These are phyloP conservation scores for Ustilago hordei DNA, from an alignment of 1,284 basidiomycete species.

Conservation along the genomic window DNA sequence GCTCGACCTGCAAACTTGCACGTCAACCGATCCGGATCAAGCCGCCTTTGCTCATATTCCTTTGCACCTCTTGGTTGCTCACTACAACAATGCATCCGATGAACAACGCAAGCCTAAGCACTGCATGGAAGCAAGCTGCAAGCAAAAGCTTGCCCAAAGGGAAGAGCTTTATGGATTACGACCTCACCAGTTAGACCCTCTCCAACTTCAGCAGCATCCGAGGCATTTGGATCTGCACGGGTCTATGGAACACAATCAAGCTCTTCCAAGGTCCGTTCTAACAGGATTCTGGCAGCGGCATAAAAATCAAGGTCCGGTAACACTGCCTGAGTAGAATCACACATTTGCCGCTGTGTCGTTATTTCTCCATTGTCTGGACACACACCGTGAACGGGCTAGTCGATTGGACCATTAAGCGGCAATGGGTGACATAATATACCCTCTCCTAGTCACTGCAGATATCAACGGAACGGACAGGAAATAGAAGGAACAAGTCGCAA, in stretches of 20 bases:
- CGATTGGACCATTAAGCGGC: background rate
- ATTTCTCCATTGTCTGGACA: background rate
- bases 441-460: background rate
- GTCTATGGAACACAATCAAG: background rate
- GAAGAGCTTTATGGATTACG: background rate
- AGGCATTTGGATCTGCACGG: background rate
- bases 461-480: background rate
- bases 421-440: background rate
- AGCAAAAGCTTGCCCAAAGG: background rate
- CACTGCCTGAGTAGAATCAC: background rate
- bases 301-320: background rate
- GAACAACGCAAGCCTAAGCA: background rate
- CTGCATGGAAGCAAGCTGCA: background rate
- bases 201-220: background rate
- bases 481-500: background rate
- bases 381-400: background rate
- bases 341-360: background rate
- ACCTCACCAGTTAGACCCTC: conserved; percentile 7
- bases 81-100: background rate
- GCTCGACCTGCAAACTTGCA: background rate
- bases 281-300: background rate
- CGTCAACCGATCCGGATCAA: background rate
- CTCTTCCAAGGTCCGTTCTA: background rate
- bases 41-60: background rate
- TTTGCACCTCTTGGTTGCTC: background rate